Percentiles rank a stretch among this genome's conserved stretches.
Conservation (phyloP, 2,329 filamentous ascomycete genomes). For the Hortaea werneckii region DNA sequence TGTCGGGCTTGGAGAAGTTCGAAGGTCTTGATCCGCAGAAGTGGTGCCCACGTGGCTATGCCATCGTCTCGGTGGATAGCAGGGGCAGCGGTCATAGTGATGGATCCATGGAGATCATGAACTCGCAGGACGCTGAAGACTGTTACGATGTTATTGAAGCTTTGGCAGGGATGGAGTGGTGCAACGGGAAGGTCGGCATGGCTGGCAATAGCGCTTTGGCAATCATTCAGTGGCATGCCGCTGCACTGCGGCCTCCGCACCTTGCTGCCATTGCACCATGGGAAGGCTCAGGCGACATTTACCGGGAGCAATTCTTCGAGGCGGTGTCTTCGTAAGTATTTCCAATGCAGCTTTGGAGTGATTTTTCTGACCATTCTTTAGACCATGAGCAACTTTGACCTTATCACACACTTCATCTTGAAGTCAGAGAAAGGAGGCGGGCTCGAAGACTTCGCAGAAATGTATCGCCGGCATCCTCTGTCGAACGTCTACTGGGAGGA, state of each 20-base stretch:
- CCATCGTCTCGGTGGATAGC: constrained; percentile 25
- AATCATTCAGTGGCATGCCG: constrained; percentile 33
- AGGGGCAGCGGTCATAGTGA: constrained; percentile 26
- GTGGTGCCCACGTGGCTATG: constrained; percentile 26
- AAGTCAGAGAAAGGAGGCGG: no score
- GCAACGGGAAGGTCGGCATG: constrained; percentile 35
- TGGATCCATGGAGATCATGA: constrained; percentile 10
- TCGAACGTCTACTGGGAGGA: constrained; percentile 17
- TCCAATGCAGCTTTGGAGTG: no score
- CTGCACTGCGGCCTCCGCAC: constrained; percentile 32
- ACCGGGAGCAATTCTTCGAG: constrained; percentile 38
- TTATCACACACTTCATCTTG: no score
- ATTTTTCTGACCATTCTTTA: no score
- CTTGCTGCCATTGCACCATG: constrained; percentile 37
- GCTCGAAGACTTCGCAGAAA: not conserved
- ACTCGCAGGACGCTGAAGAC: constrained; percentile 35
- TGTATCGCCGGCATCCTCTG: constrained; percentile 1
- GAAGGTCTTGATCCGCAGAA: constrained; percentile 33
- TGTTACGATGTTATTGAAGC: constrained; percentile 37
- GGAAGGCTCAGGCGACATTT: constrained; percentile 40
- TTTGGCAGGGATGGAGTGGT: constrained; percentile 34
- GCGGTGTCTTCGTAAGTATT: constrained; percentile 19
- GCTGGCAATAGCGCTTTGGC: constrained; percentile 37
- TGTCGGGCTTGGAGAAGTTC: constrained; percentile 31
- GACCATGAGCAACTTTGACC: no score